Base-by-base conservation (phyloP, 1,139 yeast genomes). In the Yamadazyma triangularis region DNA sequence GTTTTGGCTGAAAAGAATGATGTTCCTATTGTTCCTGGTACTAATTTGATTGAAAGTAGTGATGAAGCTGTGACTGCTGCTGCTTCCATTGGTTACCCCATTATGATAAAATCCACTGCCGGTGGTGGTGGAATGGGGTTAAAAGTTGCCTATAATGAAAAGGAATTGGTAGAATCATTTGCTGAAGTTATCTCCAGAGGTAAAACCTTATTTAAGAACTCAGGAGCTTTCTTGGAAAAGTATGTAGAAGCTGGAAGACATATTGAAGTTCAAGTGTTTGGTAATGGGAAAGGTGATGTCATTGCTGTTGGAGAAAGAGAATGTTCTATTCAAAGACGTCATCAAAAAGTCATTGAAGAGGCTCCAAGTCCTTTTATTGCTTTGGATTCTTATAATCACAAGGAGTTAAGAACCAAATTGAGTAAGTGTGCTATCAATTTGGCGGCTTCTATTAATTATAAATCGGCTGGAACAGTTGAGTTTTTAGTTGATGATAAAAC, bases 231-330 rank as follows among this genome's bases (percentile, higher is more conserved):
- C 40, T 53, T 69, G 27, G 74, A 68, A 39, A 73, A 95, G 50
- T 91, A 86, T 56, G 95, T 89, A 32, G 96, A 86, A 56, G 77
- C 86, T 47, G 88, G 97, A 13, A 77, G 97, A 55, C 98, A 91
- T 55, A 96, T 91, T 36, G 98, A 91, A 59, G 81, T 91, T 38
- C 98, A 91, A 62, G 81, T 91, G 70, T 79, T 91, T 58, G 98
- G 96, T 51, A 97, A 91, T 55, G 97, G 97, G 40, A 64, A 70
- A 35, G 98, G 98, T 40, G 74, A 75, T 40, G 96, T 96, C 5
- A 77, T 88, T 53, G 94, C 97, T 2, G 59, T 91, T 32, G 97
- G 97, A 33, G 98, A 91, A 63, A 78, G 98, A 64, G 98, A 91
- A 60, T 91, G 98, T 60, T 88, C 97, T 14, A 70, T 91, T 47